Evolutionary conservation across 139 green algal species (phyloP).

Genomic region (Chlamydomonas eustigma): DNA sequence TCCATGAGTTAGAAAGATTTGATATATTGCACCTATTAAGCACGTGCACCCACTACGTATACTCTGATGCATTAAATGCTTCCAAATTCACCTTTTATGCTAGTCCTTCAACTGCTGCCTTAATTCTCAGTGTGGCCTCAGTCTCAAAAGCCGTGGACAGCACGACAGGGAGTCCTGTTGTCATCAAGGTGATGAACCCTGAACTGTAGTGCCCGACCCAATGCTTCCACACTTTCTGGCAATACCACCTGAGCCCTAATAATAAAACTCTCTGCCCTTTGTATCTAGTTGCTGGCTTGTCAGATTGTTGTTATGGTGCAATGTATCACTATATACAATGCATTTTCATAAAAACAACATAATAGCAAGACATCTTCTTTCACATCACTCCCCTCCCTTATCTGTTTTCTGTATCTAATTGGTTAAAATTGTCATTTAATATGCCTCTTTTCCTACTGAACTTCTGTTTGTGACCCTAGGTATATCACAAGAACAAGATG

Average conservation of each 20-base stretch:
- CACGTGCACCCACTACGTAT: background rate
- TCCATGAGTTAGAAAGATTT: background rate
- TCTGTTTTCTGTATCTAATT: too few species aligned
- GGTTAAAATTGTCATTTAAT: too few species aligned
- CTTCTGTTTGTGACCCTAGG: background rate
- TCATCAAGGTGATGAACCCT: conserved; percentile 81
- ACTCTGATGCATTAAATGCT: background rate
- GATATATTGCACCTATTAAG: background rate
- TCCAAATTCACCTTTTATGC: too few species aligned
- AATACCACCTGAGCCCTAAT: too few species aligned
- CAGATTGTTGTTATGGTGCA: too few species aligned
- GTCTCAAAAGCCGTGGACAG: conserved; percentile 59
- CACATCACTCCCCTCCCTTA: too few species aligned
- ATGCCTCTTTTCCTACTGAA: background rate
- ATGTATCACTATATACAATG: background rate
- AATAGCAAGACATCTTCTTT: background rate
- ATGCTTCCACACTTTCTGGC: too few species aligned
- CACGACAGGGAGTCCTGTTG: conserved; percentile 43
- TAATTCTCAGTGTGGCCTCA: conserved; percentile 68
- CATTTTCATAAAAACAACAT: background rate
- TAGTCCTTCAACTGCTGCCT: too few species aligned
- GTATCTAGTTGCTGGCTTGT: too few species aligned
- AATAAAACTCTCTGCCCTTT: too few species aligned
- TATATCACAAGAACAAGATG: conserved; percentile 76
- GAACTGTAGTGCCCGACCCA: too few species aligned